A percentile compares a stretch with the other conserved stretches of the same genome.
These are phyloP conservation scores for Martensiomyces pterosporus DNA, from an alignment of 192 early-diverging fungal species.

Conservation along the genomic window DNA sequence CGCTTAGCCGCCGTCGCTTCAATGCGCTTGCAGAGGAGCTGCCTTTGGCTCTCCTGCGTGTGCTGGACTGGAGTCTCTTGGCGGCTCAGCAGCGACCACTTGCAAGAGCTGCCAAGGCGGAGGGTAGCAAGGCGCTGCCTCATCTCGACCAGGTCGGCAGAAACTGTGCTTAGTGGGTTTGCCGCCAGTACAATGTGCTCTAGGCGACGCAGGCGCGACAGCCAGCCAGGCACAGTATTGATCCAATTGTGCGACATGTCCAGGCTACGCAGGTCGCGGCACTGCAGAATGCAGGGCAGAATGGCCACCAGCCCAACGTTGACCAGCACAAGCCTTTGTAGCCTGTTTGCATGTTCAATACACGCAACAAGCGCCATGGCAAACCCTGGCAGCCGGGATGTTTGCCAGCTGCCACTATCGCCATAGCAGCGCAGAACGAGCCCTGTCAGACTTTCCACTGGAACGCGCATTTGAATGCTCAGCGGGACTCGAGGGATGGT, in stretches of 20 bases:
- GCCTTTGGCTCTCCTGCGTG: constrained; percentile 15
- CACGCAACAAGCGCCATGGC: constrained; percentile 22
- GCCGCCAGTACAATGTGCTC: constrained; percentile 33
- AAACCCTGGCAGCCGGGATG: constrained; percentile 34
- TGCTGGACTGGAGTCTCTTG: constrained; percentile 9
- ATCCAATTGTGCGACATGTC: constrained; percentile 54
- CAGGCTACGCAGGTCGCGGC: constrained; percentile 32
- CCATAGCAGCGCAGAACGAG: constrained; percentile 31
- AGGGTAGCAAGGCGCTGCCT: constrained; percentile 35
- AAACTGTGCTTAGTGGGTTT: constrained; percentile 35
- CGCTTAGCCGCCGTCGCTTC: constrained; percentile 28
- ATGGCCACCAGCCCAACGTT: constrained; percentile 40
- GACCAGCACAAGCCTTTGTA: constrained; percentile 31
- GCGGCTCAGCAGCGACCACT: constrained; percentile 35
- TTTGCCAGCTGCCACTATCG: constrained; percentile 25
- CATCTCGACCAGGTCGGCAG: constrained; percentile 47
- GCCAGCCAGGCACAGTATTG: constrained; percentile 28
- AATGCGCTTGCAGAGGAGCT: constrained; percentile 19
- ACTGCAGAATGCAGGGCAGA: constrained; percentile 12
- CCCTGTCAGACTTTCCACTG: constrained; percentile 21
- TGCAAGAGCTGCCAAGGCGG: constrained; percentile 18
- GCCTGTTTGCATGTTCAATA: constrained; percentile 18
- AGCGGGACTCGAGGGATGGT: constrained; percentile 26
- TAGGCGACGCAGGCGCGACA: constrained; percentile 23
- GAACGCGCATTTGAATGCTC: constrained; percentile 21